Base-by-base conservation (phyloP, 495 filamentous ascomycete genomes). In the Astrothelium subdiscretum region DNA sequence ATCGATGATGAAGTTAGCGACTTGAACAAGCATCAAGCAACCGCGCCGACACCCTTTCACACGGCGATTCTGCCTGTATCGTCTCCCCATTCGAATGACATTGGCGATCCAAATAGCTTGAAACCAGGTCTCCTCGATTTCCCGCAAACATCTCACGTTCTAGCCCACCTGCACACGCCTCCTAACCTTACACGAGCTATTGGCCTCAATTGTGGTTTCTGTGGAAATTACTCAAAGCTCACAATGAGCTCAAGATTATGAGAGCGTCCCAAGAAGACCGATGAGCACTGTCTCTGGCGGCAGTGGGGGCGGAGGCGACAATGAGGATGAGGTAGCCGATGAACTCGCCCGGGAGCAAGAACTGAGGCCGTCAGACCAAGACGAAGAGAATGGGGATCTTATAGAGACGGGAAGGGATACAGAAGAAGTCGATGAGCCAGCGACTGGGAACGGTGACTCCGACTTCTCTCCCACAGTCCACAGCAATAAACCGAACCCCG, bases 261-360 rank as follows among this genome's bases (percentile, higher is more conserved):
- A 35, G 15, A 42, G 4, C 15, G 31, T 4, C 10, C 12, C 20
- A n/a, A 63, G 63, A 65, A 66, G 59, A 63, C 71, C 63, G 64
- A 76, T 76, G 74, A 76, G 74, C 72, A 73, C 74, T 68, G 60
- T 59, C 62, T 67, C 68, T 62, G 71, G 63, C 64, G 71, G 68
- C 65, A 70, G 69, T 64, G 62, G 67, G 59, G 67, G 60, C n/a
- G 71, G 69, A 64, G 71, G 63, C 61, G 62, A 66, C 12, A 68
- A 61, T 27, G 65, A 64, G 26, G 65, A 62, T 59, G 59, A 65
- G 26, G 64, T 64, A 20, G 69, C 62, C 44, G 67, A 68, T 32
- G 65, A 67, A 58, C 35, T 65, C 6, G 63, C 40, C 3, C 32
- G 63, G 22, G 63, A 69, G 31, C 65, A 65, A n/a, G 68, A 68